Conservation (phyloP, 768 basidiomycete species). For the Tulasnella sp. region DNA sequence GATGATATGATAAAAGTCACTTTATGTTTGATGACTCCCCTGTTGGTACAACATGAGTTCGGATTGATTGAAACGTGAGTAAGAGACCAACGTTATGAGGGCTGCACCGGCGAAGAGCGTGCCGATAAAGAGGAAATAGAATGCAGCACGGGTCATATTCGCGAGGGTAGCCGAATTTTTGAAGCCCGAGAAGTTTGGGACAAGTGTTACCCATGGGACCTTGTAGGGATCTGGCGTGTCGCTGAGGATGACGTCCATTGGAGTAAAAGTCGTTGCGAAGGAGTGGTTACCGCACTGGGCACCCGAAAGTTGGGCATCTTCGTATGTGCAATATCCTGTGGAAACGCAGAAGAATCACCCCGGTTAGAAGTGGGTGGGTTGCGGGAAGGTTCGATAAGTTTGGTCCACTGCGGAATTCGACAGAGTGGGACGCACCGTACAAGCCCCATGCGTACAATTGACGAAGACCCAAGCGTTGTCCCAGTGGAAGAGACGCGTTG, state of each 20-base stretch:
- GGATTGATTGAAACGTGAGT: neutral
- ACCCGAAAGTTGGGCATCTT: neutral
- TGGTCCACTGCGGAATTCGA: conserved; percentile 5
- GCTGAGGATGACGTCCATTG: conserved; percentile 15
- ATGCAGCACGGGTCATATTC: conserved; percentile 12
- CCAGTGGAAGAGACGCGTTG: conserved; percentile 17
- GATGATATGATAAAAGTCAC: conserved; percentile 15
- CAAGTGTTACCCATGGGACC: conserved; percentile 2
- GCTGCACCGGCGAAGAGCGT: conserved; percentile 12
- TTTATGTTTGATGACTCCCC: conserved; percentile 18
- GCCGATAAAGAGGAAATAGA: conserved; percentile 19
- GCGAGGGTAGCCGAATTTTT: conserved; percentile 14
- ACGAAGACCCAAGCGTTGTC: conserved; percentile 15
- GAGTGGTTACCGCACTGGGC: conserved; percentile 16
- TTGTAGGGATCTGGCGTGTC: conserved; percentile 14
- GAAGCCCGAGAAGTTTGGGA: conserved; percentile 10
- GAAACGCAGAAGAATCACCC: neutral
- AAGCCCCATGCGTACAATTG: conserved; percentile 19
- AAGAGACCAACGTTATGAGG: conserved; percentile 13
- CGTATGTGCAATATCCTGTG: conserved; percentile 17
- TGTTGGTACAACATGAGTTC: neutral
- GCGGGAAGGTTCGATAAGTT: conserved; percentile 1
- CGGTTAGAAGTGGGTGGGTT: neutral
- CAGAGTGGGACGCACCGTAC: conserved; percentile 14
- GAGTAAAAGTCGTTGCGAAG: conserved; percentile 16